phyloP scores from a whole-genome alignment of 2,329 filamentous ascomycete genomes.

The Tympanopsis confertula region DNA sequence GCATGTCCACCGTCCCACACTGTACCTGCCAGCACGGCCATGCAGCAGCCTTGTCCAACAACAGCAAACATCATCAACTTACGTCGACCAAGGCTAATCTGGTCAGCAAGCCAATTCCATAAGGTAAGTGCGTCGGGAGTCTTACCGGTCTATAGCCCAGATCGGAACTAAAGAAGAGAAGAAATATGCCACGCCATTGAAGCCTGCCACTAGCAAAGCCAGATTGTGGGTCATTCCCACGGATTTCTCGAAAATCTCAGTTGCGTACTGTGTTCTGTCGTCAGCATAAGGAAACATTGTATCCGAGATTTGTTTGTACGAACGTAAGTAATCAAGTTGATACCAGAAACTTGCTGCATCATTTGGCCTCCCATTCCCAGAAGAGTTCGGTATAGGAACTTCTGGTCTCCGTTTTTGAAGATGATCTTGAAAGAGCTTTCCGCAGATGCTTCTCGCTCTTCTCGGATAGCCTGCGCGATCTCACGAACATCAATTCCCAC shows the following conservation, averaged over 20 bases:
- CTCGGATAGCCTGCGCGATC: slow-evolving; percentile 24
- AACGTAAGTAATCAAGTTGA: slow-evolving; percentile 20
- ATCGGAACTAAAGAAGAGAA: slow-evolving; percentile 17
- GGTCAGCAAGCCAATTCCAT: slow-evolving; percentile 14
- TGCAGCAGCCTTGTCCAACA: slow-evolving; percentile 23
- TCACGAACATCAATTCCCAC: slow-evolving; percentile 3
- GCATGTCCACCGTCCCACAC: slow-evolving; percentile 22
- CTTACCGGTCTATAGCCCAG: slow-evolving; percentile 19
- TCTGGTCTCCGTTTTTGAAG: slow-evolving; percentile 27
- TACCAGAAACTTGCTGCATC: slow-evolving; percentile 13
- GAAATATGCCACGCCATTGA: slow-evolving; percentile 28
- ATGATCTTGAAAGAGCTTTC: slow-evolving; percentile 19
- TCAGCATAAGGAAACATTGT: slow-evolving; percentile 10
- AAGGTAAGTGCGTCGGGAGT: slow-evolving; percentile 14
- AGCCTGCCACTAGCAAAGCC: slow-evolving; percentile 39
- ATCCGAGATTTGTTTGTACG: too few species aligned
- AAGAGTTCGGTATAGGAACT: slow-evolving; percentile 24
- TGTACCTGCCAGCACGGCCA: slow-evolving; percentile 31
- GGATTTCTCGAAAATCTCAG: slow-evolving; percentile 30
- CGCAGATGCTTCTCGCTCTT: slow-evolving; percentile 23
- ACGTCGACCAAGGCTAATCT: slow-evolving; percentile 31
- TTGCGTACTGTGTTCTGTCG: slow-evolving; percentile 19
- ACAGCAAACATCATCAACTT: slow-evolving; percentile 43
- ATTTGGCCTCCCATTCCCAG: slow-evolving; percentile 19
- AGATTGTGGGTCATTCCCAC: slow-evolving; percentile 28